These are phyloP conservation scores for Parmelia sp. DNA, from an alignment of 495 filamentous ascomycete genomes.

Conservation along the genomic window DNA sequence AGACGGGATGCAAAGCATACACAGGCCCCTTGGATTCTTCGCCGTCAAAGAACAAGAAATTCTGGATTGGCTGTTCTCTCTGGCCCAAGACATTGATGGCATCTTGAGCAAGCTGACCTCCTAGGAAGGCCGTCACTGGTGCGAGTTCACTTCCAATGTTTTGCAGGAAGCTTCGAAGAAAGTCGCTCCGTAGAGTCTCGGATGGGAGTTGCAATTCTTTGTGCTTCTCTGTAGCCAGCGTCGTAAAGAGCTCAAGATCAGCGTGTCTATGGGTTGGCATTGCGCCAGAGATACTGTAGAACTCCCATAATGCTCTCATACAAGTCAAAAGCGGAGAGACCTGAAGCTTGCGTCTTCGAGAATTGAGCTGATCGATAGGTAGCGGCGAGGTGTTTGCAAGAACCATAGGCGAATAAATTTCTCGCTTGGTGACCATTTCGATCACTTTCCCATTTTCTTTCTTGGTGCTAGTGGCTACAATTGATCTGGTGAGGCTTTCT, in stretches of 20 bases:
- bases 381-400: constrained; percentile 71
- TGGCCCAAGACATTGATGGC: constrained; percentile 91
- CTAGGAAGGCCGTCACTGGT: constrained; percentile 83
- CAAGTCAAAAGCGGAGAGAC: constrained; percentile 78
- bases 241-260: constrained; percentile 67
- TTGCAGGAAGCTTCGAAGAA: constrained; percentile 76
- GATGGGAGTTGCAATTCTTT: constrained; percentile 68
- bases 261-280: constrained; percentile 51
- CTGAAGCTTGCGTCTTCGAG: constrained; percentile 59
- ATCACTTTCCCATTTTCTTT: constrained; percentile 65
- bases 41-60: constrained; percentile 87
- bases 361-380: constrained; percentile 59
- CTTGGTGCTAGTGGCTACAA: constrained; percentile 64
- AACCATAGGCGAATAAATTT: constrained; percentile 75
- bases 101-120: constrained; percentile 87
- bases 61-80: constrained; percentile 90
- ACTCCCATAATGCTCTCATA: constrained; percentile 78
- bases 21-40: constrained; percentile 68
- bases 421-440: constrained; percentile 88
- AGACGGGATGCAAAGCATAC: constrained; percentile 73
- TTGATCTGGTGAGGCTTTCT: constrained; percentile 71
- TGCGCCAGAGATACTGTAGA: constrained; percentile 48
- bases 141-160: constrained; percentile 75
- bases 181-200: constrained; percentile 66
- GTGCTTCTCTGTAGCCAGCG: constrained; percentile 66